A percentile compares a stretch with the other conserved stretches of the same genome.
These are phyloP conservation scores for Paecilomyces niveus DNA, from an alignment of 2,329 filamentous ascomycete species.

Conservation along the genomic window DNA sequence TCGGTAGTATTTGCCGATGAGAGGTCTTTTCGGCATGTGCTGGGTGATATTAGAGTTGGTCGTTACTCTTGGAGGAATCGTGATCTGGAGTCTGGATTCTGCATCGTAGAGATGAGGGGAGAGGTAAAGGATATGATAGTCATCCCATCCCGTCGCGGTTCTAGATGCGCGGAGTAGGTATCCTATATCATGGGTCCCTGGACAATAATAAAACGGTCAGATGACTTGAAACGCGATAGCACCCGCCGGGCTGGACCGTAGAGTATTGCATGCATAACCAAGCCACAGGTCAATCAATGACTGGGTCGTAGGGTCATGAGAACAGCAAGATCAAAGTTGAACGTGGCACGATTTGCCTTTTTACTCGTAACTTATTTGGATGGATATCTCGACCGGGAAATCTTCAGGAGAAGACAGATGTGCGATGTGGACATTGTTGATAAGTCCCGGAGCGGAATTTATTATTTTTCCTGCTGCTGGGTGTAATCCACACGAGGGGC, in stretches of 20 bases:
- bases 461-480: not conserved
- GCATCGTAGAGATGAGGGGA: too few species aligned
- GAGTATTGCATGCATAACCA: too few species aligned
- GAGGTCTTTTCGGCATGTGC: too few species aligned
- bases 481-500: not conserved
- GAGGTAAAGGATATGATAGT: not conserved
- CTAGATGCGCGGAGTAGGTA: not conserved
- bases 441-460: not conserved
- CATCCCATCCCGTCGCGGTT: not conserved
- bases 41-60: not conserved
- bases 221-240: not conserved
- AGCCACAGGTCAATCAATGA: not conserved
- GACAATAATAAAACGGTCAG: not conserved
- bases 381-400: not conserved
- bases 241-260: not conserved
- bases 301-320: not conserved
- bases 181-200: not conserved
- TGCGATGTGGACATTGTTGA: not conserved
- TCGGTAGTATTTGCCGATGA: too few species aligned
- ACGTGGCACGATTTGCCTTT: not conserved
- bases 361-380: not conserved
- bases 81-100: not conserved
- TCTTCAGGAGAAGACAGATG: not conserved
- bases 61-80: not conserved
- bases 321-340: not conserved